Evolutionary conservation across 2,329 filamentous ascomycete genomes (phyloP), one percentile per base, ranked within the genome.

Genomic region (Triangularia verruculosa): DNA sequence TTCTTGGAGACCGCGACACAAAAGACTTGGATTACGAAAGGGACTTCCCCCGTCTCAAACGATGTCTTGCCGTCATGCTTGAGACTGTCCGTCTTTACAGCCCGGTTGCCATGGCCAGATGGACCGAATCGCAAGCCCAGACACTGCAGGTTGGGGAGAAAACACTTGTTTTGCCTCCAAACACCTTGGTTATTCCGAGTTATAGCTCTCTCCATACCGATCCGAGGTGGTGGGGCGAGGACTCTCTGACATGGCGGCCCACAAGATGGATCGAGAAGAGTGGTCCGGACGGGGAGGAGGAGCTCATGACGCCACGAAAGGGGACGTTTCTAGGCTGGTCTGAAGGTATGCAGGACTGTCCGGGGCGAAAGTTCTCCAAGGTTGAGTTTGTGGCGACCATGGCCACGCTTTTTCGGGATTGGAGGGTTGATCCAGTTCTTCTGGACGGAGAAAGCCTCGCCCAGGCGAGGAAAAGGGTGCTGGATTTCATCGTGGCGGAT

Each of bases 81-180:
- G 80, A 82, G 69, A 78, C 76, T 1, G 63, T 81, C 5, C 77
- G 78, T 5, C 71, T 81, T 0, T 80, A 78, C 58, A 71, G 73
- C 0, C 75, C 76, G 0, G 72, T 79, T 0, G 67, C 70, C 1
- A 17, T 67, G 0, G 55, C 66, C 22, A 73, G 74, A 34, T 74
- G 69, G 70, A 72, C 70, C 3, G 63, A 34, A 1, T 30, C 68
- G 12, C 56, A 59, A 8, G 9, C 62, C 1, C 64, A 65, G 54
- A 32, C 67, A 1, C 63, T 74, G 0, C 8, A 15, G 0, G 64
- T 73, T 3, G 66, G 64, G 1, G 65, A 61, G 1, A 68, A 67
- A 52, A 69, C 62, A 0, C 0, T 71, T 2, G 28, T 59, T 1
- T 43, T 73, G 0, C 72, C 73, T 0, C 70, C 72, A 0, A 64